Conservation (phyloP, 495 filamentous ascomycete genomes). For the Filosporella fistucella region DNA sequence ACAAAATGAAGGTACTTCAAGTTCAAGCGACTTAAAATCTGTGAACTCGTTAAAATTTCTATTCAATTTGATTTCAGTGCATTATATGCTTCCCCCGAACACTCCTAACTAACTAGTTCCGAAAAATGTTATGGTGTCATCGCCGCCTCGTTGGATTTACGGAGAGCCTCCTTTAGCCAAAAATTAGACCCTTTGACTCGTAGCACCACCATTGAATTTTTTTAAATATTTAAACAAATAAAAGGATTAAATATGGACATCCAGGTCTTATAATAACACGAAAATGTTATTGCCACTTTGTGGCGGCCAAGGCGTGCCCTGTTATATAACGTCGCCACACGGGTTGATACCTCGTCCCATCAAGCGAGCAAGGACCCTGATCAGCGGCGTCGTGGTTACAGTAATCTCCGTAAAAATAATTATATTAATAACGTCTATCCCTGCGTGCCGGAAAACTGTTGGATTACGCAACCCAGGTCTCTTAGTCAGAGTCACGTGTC, state of each 20-base stretch:
- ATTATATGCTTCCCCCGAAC: constrained; percentile 3
- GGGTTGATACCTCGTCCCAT: background rate
- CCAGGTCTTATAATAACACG: constrained; percentile 4
- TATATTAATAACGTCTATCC: no score
- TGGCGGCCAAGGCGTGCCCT: constrained; percentile 1
- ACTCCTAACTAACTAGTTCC: constrained; percentile 8
- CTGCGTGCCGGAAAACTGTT: no score
- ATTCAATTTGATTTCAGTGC: background rate
- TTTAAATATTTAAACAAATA: constrained; percentile 12
- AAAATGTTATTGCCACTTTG: constrained; percentile 9
- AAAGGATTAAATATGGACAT: constrained; percentile 14
- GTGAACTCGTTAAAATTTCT: background rate
- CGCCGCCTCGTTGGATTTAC: constrained; percentile 8
- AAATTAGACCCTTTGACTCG: constrained; percentile 9
- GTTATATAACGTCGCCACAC: constrained; percentile 4
- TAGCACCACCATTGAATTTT: constrained; percentile 11
- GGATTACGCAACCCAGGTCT: no score
- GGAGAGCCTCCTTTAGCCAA: constrained; percentile 5
- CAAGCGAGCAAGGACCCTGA: constrained; percentile 5
- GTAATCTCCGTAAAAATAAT: constrained; percentile 9
- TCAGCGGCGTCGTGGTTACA: constrained; percentile 5
- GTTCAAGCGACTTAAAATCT: background rate
- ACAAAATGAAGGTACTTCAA: constrained; percentile 4
- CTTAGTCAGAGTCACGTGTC: no score
- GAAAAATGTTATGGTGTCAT: constrained; percentile 12